These are phyloP conservation scores for Colletotrichum salicis DNA, from an alignment of 2,329 filamentous ascomycete genomes.

Conservation along the genomic window DNA sequence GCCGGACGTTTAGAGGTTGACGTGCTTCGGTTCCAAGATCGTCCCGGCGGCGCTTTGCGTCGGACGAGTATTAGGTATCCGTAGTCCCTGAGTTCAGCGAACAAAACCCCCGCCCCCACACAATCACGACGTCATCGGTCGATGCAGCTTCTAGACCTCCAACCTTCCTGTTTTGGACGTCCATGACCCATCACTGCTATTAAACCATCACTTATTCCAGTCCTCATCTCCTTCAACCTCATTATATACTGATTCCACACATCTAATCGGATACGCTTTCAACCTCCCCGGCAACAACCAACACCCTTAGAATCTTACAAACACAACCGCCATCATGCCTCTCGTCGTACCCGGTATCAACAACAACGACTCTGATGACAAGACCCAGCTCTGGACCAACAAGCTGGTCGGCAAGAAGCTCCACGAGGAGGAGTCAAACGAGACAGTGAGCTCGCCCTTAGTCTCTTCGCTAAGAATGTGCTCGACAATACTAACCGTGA, in stretches of 20 bases:
- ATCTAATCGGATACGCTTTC: no score
- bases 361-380: slow-evolving; percentile 53
- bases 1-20: background rate
- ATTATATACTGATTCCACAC: no score
- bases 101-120: slow-evolving; percentile 29
- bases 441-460: slow-evolving; percentile 57
- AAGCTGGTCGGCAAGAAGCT: slow-evolving; percentile 74
- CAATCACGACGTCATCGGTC: slow-evolving; percentile 30
- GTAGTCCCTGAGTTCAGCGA: slow-evolving; percentile 3
- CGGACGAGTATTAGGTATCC: background rate
- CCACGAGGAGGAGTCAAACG: slow-evolving; percentile 59
- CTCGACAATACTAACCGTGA: background rate
- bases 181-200: background rate
- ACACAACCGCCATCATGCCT: slow-evolving; percentile 62
- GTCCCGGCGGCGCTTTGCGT: slow-evolving; percentile 8
- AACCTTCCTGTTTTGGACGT: background rate
- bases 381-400: slow-evolving; percentile 68
- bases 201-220: slow-evolving; percentile 7
- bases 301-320: background rate
- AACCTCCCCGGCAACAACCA: background rate
- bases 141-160: slow-evolving; percentile 13
- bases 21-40: background rate
- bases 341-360: slow-evolving; percentile 71
- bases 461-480: no score
- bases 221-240: no score